Conservation (phyloP, 139 green algal species). For the Chlorella sp. region DNA sequence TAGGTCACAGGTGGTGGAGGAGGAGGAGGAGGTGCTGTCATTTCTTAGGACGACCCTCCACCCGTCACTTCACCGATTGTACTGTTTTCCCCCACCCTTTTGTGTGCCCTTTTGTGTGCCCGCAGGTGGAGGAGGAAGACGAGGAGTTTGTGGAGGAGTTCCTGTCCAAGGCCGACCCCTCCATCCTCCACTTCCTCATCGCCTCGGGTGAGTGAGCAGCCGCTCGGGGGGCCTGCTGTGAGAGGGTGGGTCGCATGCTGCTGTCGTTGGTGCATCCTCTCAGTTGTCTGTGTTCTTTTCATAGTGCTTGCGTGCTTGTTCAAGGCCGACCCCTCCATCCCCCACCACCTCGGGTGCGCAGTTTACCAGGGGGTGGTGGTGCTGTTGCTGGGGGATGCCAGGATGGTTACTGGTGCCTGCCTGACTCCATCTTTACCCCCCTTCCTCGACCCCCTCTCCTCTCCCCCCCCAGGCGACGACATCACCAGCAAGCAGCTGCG, state of each 20-base stretch:
- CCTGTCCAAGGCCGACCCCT: conserved; percentile 87
- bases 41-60: background rate
- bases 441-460: background rate
- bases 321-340: too few species aligned
- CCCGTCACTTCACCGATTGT: background rate
- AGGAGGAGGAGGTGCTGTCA: too few species aligned
- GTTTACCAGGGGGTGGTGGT: too few species aligned
- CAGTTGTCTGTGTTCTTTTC: too few species aligned
- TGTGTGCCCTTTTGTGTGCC: too few species aligned
- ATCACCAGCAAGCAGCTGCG: conserved; percentile 96
- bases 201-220: conserved; percentile 59
- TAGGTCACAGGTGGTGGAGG: too few species aligned
- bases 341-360: too few species aligned
- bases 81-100: background rate
- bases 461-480: conserved; percentile 62
- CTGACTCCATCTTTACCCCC: too few species aligned
- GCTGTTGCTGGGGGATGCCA: too few species aligned
- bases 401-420: too few species aligned
- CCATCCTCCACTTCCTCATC: conserved; percentile 97
- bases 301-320: too few species aligned
- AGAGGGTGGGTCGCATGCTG: background rate
- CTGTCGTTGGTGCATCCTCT: too few species aligned
- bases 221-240: background rate
- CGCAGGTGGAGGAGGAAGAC: conserved; percentile 87
- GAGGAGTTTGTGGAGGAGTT: conserved; percentile 95